phyloP scores from a whole-genome alignment of 208 protist genomes.

The Sergeia podlipaevii region DNA sequence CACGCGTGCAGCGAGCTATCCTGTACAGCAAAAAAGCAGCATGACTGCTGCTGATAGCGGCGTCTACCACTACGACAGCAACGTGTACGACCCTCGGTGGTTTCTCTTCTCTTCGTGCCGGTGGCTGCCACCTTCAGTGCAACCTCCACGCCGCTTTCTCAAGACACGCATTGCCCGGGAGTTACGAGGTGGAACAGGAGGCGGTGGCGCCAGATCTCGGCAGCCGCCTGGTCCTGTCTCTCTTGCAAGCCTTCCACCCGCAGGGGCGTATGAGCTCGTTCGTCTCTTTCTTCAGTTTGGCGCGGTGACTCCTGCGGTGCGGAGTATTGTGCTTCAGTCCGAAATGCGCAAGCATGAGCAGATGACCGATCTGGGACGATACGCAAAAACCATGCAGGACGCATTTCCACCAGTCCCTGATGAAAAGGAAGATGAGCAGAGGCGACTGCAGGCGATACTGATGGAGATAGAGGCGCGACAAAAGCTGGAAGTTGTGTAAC shows the following conservation, averaged over 20 bases:
- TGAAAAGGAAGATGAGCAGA: conserved; percentile 19
- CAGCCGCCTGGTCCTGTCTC: neutral
- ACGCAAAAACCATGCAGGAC: conserved; percentile 28
- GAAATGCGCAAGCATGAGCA: conserved; percentile 34
- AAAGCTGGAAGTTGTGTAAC: neutral
- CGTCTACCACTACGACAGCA: neutral
- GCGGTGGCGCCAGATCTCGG: neutral
- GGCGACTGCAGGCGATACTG: conserved; percentile 23
- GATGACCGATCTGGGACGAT: conserved; percentile 35
- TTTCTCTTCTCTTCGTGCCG: conserved; percentile 22
- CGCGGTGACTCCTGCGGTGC: conserved; percentile 11
- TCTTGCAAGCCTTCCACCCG: neutral
- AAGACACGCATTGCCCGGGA: too few species aligned
- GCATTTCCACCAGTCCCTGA: conserved; percentile 3
- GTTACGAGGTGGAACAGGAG: too few species aligned
- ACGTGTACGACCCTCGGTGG: neutral
- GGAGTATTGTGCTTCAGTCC: conserved; percentile 24
- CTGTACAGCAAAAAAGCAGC: too few species aligned
- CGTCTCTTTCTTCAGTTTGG: conserved; percentile 48
- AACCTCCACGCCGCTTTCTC: conserved; percentile 70
- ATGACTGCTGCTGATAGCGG: neutral
- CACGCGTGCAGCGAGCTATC: conserved; percentile 11
- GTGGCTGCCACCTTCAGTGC: conserved; percentile 60
- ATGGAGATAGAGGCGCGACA: neutral
- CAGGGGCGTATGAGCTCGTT: conserved; percentile 23